Conservation (phyloP, 1,139 yeast species). For the Yamadazyma atmosphaerica region DNA sequence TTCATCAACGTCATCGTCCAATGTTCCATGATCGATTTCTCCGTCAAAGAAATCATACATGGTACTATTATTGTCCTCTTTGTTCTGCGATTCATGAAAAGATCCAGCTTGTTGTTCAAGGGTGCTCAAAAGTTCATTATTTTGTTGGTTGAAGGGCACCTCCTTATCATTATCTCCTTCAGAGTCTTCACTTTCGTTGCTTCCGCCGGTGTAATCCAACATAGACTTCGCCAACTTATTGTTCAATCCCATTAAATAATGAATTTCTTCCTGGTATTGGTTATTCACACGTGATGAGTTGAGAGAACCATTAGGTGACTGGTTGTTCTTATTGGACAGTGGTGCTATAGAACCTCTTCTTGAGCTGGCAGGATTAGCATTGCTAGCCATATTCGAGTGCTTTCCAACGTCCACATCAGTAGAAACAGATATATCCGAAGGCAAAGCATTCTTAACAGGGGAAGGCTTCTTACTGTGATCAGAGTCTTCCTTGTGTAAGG, state of each 20-base stretch:
- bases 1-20: background rate
- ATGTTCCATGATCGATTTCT: constrained; percentile 2
- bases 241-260: constrained; percentile 15
- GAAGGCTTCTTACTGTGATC: constrained; percentile 6
- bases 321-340: background rate
- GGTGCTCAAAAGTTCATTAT: background rate
- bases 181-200: constrained; percentile 4
- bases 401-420: constrained; percentile 14
- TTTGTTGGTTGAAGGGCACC: constrained; percentile 1
- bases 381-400: background rate
- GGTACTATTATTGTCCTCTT: no score
- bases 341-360: background rate
- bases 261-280: constrained; percentile 12
- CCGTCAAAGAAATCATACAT: background rate
- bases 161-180: constrained; percentile 6
- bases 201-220: constrained; percentile 9
- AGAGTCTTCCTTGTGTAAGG: background rate
- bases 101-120: no score
- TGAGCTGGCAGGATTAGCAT: background rate
- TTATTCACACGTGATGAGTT: constrained; percentile 5
- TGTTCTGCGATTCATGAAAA: no score
- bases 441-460: constrained; percentile 18
- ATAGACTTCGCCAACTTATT: constrained; percentile 14
- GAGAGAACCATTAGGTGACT: background rate
- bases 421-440: constrained; percentile 23